These are phyloP conservation scores for Symmetrospora coprosmae DNA, from an alignment of 768 basidiomycete genomes.

Conservation along the genomic window DNA sequence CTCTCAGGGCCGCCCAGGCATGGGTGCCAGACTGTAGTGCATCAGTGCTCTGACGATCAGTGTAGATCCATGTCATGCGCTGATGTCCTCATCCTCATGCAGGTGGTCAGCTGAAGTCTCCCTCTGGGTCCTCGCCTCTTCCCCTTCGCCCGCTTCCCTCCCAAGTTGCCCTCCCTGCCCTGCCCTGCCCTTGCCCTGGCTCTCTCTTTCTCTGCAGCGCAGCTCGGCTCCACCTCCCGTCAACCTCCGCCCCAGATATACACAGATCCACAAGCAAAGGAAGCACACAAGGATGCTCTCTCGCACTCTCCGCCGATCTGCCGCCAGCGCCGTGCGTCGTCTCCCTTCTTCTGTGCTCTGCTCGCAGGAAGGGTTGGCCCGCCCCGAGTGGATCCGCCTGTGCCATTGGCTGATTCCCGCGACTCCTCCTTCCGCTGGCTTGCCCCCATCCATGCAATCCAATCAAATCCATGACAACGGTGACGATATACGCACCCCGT, in stretches of 20 bases:
- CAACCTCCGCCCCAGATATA: background rate
- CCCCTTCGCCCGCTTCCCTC: background rate
- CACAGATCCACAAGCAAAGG: background rate
- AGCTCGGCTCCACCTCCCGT: background rate
- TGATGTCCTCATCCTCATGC: too few species aligned
- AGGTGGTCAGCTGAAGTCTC: too few species aligned
- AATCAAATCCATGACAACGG: too few species aligned
- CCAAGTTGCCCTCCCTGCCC: background rate
- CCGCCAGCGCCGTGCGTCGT: slow-evolving; percentile 11
- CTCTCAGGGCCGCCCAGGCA: too few species aligned
- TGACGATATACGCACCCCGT: background rate
- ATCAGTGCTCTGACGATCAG: too few species aligned
- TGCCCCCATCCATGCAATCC: background rate
- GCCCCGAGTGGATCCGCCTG: background rate
- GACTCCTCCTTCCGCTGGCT: background rate
- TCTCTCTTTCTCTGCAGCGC: slow-evolving; percentile 2
- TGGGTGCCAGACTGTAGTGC: too few species aligned
- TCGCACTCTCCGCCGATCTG: slow-evolving; percentile 10
- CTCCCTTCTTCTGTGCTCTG: too few species aligned
- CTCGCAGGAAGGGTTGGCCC: background rate
- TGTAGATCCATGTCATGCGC: too few species aligned
- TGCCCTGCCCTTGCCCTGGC: background rate
- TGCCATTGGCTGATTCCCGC: slow-evolving; percentile 5
- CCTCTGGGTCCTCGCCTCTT: background rate
- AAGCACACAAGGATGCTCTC: slow-evolving; percentile 3